These are phyloP conservation scores for Gentiana straminea DNA, from an alignment of 257 asterid species.

Conservation along the genomic window DNA sequence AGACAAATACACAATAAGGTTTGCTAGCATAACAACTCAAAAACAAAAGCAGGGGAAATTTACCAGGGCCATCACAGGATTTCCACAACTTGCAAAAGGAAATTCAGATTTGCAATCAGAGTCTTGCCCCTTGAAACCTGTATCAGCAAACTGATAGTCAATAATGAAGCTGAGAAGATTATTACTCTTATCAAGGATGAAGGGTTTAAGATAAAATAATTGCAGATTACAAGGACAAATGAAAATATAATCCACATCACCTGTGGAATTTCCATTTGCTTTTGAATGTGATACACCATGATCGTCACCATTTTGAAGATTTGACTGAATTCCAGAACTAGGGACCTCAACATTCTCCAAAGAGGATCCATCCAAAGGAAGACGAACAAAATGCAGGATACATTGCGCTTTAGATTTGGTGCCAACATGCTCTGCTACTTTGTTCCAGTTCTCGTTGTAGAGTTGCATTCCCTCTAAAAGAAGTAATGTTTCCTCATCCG, in stretches of 20 bases:
- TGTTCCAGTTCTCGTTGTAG: slow-evolving; percentile 75
- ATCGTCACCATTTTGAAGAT: slow-evolving; percentile 25
- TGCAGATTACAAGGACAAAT: slow-evolving; percentile 4
- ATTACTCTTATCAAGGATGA: background rate
- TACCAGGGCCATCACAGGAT: slow-evolving; percentile 91
- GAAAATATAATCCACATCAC: slow-evolving; percentile 7
- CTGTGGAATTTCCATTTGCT: slow-evolving; percentile 47
- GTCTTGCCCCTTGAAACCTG: slow-evolving; percentile 43
- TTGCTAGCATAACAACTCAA: no score
- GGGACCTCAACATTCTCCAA: slow-evolving; percentile 30
- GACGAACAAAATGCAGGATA: slow-evolving; percentile 78
- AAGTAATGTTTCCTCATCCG: slow-evolving; percentile 76
- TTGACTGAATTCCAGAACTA: slow-evolving; percentile 39
- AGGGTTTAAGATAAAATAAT: background rate
- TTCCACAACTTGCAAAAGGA: slow-evolving; percentile 63
- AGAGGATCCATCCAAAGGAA: slow-evolving; percentile 27
- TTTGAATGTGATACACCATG: slow-evolving; percentile 30
- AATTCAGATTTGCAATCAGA: slow-evolving; percentile 44
- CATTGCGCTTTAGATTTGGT: slow-evolving; percentile 92
- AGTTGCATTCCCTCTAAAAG: slow-evolving; percentile 89
- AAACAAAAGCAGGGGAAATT: background rate
- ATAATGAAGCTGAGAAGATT: background rate
- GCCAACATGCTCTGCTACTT: slow-evolving; percentile 86
- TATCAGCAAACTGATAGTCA: slow-evolving; percentile 11
- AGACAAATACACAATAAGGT: no score